Evolutionary conservation across 345 rosid species (phyloP), one percentile per base, ranked within the genome.

Genomic region (Bruguiera gymnorhiza): DNA sequence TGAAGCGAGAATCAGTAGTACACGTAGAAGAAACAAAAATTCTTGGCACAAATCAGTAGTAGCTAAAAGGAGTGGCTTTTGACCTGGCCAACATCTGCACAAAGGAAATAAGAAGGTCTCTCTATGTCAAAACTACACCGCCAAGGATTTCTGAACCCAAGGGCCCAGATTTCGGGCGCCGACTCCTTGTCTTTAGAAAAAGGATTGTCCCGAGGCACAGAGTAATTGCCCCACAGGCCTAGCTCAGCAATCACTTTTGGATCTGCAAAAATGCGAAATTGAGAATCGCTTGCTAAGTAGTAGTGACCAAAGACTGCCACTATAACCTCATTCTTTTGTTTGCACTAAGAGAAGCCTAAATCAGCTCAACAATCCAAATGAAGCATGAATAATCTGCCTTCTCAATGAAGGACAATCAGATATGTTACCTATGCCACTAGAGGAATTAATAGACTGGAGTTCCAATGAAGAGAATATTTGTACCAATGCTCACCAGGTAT

Each of bases 151-250:
- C 86, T 80, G 54, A 87, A 29, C 31, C 90, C 92, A n/a, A 78
- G 1, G 5, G 96, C 72, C 85, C 90, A 89, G 55, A 87, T 87
- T 75, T 89, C 92, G 1, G 86, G 90, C 58, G 69, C 81, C 72
- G 82, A 78, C 23, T 81, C 82, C 6, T 78, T 71, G 73, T 87
- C 90, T 67, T 73, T 83, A 27, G 73, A 66, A 48, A 73, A 89
- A 60, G 92, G 92, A 74, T 89, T 89, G 59, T 89, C 92, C 67
- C 62, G 64, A 21, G 96, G 96, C 57, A 89, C 70, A 30, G 89
- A 84, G 70, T 87, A 89, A 76, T 89, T 86, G 70, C 92, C 96
- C 92, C 90, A 86, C 7, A 84, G 67, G 68, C 84, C 82, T 64
- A 67, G 75, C 60, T 75, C 75, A 59, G 53, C 71, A 50, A 77